Conservation (phyloP, 495 filamentous ascomycete species). For the Pyrenula massariospora region DNA sequence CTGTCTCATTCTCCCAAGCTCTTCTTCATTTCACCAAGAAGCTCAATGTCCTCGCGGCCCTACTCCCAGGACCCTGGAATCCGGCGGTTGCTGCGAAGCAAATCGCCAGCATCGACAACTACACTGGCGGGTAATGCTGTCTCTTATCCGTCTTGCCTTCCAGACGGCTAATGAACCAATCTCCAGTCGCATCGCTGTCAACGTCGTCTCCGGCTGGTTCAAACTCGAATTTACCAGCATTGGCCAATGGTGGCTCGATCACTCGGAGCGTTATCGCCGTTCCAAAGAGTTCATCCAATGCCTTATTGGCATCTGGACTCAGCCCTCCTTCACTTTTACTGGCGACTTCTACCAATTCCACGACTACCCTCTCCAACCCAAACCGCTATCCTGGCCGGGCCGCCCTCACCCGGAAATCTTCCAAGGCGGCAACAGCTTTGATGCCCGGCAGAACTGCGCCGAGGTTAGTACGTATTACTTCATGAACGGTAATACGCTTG, state of each 20-base stretch:
- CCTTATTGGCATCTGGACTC: constrained; percentile 34
- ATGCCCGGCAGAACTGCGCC: constrained; percentile 30
- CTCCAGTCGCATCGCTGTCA: constrained; percentile 27
- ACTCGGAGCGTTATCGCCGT: constrained; percentile 34
- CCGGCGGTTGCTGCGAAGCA: constrained; percentile 37
- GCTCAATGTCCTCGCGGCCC: constrained; percentile 34
- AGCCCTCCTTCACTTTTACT: constrained; percentile 30
- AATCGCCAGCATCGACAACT: constrained; percentile 36
- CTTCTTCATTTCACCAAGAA: constrained; percentile 27
- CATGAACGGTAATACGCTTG: constrained; percentile 38
- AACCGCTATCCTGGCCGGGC: constrained; percentile 21
- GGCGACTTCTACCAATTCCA: constrained; percentile 37
- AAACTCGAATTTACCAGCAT: constrained; percentile 37
- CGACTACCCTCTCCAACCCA: constrained; percentile 32
- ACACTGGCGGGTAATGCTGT: constrained; percentile 16
- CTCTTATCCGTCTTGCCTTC: neutral
- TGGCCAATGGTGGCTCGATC: constrained; percentile 40
- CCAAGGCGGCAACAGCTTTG: constrained; percentile 34
- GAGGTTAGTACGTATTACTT: constrained; percentile 34
- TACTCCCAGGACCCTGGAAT: constrained; percentile 37
- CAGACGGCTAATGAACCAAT: neutral
- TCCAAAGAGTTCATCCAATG: constrained; percentile 34
- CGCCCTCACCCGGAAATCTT: constrained; percentile 34
- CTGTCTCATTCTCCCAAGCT: constrained; percentile 35
- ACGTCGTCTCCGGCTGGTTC: constrained; percentile 38